Percentiles rank a stretch among this genome's conserved stretches.
Conservation (phyloP, 257 asterid genomes). For the Scutellaria barbata region DNA sequence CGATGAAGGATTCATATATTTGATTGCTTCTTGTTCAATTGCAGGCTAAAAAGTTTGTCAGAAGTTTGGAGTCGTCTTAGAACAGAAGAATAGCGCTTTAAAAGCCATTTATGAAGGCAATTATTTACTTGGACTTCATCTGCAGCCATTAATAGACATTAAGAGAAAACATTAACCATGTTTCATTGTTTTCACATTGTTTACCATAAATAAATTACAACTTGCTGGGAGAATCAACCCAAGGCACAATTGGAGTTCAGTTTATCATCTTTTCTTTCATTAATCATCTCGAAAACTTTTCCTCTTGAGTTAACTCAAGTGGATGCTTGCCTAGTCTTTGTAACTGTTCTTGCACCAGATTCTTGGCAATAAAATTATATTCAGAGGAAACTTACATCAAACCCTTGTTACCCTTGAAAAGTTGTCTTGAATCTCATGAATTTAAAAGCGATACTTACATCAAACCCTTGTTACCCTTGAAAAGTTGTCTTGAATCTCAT, state of each 20-base stretch:
- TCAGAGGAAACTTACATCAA: not conserved
- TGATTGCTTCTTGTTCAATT: conserved; percentile 27
- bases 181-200: not conserved
- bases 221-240: conserved; percentile 14
- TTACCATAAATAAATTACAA: conserved; percentile 32
- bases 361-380: not conserved
- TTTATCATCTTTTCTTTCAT: conserved; percentile 9
- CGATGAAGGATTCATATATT: not conserved
- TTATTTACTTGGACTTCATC: not conserved
- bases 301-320: not conserved
- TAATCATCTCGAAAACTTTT: not conserved
- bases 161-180: conserved; percentile 24
- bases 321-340: conserved; percentile 6
- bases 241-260: conserved; percentile 30
- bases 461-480: no score
- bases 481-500: no score
- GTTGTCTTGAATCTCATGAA: no score
- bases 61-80: conserved; percentile 64
- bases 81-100: conserved; percentile 25
- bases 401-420: no score
- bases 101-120: conserved; percentile 7
- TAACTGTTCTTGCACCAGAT: conserved; percentile 9
- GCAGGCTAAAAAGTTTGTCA: conserved; percentile 80
- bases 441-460: no score
- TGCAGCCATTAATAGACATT: conserved; percentile 20